Evolutionary conservation across 305 asterid species (phyloP).

Genomic region (Fraxinus platypoda): DNA sequence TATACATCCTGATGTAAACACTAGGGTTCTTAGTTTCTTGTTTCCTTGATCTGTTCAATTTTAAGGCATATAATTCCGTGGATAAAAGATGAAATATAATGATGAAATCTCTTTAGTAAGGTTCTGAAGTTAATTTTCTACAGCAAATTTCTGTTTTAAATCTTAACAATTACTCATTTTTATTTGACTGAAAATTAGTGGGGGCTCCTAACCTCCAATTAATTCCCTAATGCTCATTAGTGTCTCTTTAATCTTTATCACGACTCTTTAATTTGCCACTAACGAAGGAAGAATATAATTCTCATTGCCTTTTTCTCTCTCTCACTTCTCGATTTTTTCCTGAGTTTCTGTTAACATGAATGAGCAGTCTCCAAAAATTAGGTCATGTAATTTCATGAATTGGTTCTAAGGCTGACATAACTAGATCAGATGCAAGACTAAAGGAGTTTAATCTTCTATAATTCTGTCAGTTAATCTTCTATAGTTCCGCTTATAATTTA

Average conservation of each 20-base stretch:
- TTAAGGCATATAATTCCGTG: background rate
- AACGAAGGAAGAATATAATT: background rate
- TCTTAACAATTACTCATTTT: too few relatives aligned
- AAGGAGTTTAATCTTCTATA: background rate
- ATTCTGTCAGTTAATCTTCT: background rate
- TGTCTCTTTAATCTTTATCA: background rate
- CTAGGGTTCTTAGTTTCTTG: background rate
- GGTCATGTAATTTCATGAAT: background rate
- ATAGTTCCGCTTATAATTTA: background rate
- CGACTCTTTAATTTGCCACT: background rate
- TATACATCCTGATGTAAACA: background rate
- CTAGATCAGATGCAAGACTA: background rate
- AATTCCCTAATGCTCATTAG: background rate
- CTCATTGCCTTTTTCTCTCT: background rate
- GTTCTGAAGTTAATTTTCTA: background rate
- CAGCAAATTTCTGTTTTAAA: background rate
- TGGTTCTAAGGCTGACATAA: background rate
- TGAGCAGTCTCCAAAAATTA: conserved; percentile 21
- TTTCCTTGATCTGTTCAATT: background rate
- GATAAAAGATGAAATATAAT: too few relatives aligned
- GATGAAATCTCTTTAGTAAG: too few relatives aligned
- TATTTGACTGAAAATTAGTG: background rate
- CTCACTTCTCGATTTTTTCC: conserved; percentile 22
- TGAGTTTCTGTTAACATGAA: conserved; percentile 34
- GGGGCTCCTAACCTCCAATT: background rate